Evolutionary conservation across 495 filamentous ascomycete species (phyloP).

Genomic region (Aspergillus egyptiacus): DNA sequence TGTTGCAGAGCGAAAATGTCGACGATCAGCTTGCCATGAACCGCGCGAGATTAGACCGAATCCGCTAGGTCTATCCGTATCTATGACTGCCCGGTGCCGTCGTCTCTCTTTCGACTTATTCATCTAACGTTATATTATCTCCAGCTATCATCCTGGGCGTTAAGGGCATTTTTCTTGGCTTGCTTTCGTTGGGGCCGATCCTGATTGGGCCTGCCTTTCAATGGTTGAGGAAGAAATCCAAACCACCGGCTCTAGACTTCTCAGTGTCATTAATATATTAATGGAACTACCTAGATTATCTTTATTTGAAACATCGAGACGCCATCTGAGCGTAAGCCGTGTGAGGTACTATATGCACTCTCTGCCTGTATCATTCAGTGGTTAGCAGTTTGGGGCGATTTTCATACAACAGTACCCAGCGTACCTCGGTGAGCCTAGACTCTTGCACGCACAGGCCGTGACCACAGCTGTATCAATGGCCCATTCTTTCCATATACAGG

Average conservation of each 20-base stretch:
- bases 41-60: conserved; percentile 57
- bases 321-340: too few species aligned
- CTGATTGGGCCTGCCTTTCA: background rate
- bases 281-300: background rate
- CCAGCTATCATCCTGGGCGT: conserved; percentile 11
- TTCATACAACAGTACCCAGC: too few species aligned
- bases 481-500: conserved; percentile 4
- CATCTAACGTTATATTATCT: background rate
- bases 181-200: background rate
- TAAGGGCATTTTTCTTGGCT: conserved; percentile 6
- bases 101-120: conserved; percentile 8
- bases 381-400: too few species aligned
- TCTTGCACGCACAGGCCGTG: background rate
- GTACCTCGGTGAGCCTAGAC: too few species aligned
- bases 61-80: conserved; percentile 34
- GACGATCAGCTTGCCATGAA: conserved; percentile 69
- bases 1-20: conserved; percentile 55
- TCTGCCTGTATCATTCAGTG: background rate
- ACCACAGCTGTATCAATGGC: conserved; percentile 5
- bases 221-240: background rate
- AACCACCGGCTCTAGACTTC: background rate
- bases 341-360: too few species aligned
- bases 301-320: too few species aligned
- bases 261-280: background rate
- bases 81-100: conserved; percentile 33